Evolutionary conservation across 2,329 filamentous ascomycete species (phyloP).

Genomic region (Fusarium dlaminii): DNA sequence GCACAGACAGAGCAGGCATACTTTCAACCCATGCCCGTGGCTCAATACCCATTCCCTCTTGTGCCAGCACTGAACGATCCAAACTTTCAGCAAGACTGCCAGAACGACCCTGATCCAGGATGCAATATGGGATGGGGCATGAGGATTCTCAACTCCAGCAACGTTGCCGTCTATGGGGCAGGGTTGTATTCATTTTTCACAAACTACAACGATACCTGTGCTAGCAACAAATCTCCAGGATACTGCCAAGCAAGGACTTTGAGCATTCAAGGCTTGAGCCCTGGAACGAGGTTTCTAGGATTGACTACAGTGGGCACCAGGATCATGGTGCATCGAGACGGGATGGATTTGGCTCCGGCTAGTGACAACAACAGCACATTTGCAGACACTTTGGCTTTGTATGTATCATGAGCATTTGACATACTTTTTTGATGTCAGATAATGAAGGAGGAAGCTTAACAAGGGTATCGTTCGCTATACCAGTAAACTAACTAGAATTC

Average conservation of each 20-base stretch:
- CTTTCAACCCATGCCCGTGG: conserved; percentile 72
- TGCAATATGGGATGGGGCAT: conserved; percentile 73
- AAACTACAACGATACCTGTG: conserved; percentile 66
- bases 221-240: conserved; percentile 51
- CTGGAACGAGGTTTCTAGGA: conserved; percentile 39
- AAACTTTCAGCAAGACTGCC: conserved; percentile 35
- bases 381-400: conserved; percentile 43
- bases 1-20: conserved; percentile 78
- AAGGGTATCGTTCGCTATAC: conserved; percentile 39
- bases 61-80: conserved; percentile 48
- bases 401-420: conserved; percentile 31
- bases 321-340: conserved; percentile 41
- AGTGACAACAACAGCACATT: conserved; percentile 44
- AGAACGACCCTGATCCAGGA: conserved; percentile 56
- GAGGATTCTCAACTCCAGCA: conserved; percentile 64
- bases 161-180: conserved; percentile 68
- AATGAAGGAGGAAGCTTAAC: neutral
- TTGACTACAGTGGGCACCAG: conserved; percentile 44
- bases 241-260: conserved; percentile 59
- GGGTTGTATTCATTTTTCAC: conserved; percentile 76
- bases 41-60: conserved; percentile 64
- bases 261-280: conserved; percentile 36
- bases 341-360: conserved; percentile 33
- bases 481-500: conserved; percentile 47
- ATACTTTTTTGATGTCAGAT: conserved; percentile 6